phyloP scores from a whole-genome alignment of 225 moss, liverwort and hornwort genomes.

The Sphagnum tenellum region DNA sequence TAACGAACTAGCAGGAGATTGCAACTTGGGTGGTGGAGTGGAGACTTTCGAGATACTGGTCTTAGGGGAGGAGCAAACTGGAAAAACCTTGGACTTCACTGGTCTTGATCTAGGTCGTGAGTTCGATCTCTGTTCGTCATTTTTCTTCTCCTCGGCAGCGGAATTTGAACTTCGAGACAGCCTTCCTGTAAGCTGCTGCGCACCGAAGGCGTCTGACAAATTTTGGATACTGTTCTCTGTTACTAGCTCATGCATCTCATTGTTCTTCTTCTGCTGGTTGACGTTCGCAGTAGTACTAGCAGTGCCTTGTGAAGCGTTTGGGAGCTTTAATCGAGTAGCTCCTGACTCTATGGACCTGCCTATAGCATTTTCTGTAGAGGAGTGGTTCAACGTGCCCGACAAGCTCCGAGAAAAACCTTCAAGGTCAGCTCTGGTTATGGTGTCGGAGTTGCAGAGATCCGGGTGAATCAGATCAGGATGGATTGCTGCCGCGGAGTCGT shows the following conservation, averaged over 20 bases:
- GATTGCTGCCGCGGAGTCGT: neutral
- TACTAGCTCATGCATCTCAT: conserved; percentile 8
- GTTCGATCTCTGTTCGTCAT: conserved; percentile 22
- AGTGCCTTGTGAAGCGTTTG: too few relatives aligned
- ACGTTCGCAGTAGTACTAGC: too few relatives aligned
- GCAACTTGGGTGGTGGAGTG: neutral
- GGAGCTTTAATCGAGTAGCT: too few relatives aligned
- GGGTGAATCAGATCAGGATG: neutral
- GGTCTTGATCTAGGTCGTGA: conserved; percentile 42
- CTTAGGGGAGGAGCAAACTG: conserved; percentile 10
- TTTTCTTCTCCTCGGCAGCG: conserved; percentile 9
- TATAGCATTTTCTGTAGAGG: too few relatives aligned
- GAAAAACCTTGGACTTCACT: conserved; percentile 40
- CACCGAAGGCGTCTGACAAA: conserved; percentile 34
- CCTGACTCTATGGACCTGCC: neutral
- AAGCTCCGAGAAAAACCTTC: too few relatives aligned
- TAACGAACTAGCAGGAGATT: conserved; percentile 14
- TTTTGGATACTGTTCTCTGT: conserved; percentile 13
- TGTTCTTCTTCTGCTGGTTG: neutral
- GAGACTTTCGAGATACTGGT: neutral
- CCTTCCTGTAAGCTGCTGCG: conserved; percentile 38
- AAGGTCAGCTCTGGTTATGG: too few relatives aligned
- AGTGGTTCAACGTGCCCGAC: too few relatives aligned
- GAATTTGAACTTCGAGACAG: conserved; percentile 21
- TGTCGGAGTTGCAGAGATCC: neutral